Conservation (phyloP, 306 rosid species). For the Pterocarpus santalinus region DNA sequence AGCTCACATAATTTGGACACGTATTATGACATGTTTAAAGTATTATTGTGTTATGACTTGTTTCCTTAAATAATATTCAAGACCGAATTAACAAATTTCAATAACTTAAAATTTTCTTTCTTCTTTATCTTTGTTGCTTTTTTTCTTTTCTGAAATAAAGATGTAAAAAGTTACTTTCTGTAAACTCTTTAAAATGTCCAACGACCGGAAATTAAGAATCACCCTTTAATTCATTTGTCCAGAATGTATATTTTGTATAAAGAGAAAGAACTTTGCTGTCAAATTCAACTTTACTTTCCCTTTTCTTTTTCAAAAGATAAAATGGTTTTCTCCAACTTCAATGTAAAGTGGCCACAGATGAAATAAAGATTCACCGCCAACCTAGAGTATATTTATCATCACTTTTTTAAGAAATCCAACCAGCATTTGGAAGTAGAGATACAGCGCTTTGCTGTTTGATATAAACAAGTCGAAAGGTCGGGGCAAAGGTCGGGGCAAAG, state of each 20-base stretch:
- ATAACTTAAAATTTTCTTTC: background rate
- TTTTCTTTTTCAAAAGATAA: conserved; percentile 16
- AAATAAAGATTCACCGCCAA: background rate
- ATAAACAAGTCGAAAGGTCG: no score
- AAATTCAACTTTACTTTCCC: background rate
- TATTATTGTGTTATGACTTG: no score
- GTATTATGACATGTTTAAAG: no score
- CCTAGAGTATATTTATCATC: no score
- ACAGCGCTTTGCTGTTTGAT: no score
- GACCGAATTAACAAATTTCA: no score
- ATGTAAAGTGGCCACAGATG: background rate
- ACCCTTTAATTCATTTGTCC: background rate
- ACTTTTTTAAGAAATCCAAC: no score
- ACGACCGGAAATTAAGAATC: conserved; percentile 1
- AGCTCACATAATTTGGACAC: no score
- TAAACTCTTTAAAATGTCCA: background rate
- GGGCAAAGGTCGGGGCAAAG: no score
- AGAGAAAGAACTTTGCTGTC: background rate
- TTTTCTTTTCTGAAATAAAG: background rate
- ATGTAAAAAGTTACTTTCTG: conserved; percentile 1
- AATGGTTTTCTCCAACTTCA: background rate
- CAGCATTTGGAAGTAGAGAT: no score
- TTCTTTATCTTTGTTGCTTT: background rate
- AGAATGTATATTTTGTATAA: background rate
- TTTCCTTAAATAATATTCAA: no score